These are phyloP conservation scores for Nakaseomyces bracarensis DNA, from an alignment of 1,139 yeast genomes.

Conservation along the genomic window DNA sequence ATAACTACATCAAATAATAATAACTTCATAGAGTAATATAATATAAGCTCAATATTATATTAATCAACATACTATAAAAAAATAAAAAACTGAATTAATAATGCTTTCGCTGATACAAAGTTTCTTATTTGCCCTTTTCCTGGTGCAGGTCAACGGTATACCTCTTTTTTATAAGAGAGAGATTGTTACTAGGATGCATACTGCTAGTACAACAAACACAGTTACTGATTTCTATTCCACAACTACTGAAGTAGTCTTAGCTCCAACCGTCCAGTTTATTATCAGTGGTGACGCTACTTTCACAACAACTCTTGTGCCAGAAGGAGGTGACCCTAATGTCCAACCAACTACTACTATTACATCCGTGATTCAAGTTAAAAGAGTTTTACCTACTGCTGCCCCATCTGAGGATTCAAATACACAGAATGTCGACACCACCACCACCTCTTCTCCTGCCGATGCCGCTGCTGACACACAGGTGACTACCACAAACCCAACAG, in stretches of 20 bases:
- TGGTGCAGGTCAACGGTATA: constrained; percentile 13
- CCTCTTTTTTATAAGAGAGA: constrained; percentile 32
- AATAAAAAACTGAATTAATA: neutral
- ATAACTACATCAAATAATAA: no score
- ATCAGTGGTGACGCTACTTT: constrained; percentile 55
- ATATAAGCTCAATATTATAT: neutral
- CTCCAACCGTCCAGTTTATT: constrained; percentile 60
- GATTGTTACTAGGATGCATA: constrained; percentile 51
- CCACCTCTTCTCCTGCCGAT: constrained; percentile 11
- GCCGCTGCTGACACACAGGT: constrained; percentile 11
- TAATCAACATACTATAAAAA: neutral
- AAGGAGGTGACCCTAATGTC: constrained; percentile 29
- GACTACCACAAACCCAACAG: neutral
- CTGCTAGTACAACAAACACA: constrained; percentile 50
- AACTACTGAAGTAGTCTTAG: constrained; percentile 49
- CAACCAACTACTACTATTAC: constrained; percentile 32
- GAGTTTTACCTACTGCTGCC: constrained; percentile 7
- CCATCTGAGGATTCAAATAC: constrained; percentile 12
- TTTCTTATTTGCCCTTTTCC: neutral
- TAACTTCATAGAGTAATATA: neutral
- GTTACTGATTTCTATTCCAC: constrained; percentile 47
- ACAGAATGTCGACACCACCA: constrained; percentile 10
- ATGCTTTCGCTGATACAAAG: constrained; percentile 4
- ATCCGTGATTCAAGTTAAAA: constrained; percentile 10
- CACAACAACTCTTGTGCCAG: constrained; percentile 43